Base-by-base conservation (phyloP, 176 grass and related monocot genomes). In the Bonia amplexicaulis region DNA sequence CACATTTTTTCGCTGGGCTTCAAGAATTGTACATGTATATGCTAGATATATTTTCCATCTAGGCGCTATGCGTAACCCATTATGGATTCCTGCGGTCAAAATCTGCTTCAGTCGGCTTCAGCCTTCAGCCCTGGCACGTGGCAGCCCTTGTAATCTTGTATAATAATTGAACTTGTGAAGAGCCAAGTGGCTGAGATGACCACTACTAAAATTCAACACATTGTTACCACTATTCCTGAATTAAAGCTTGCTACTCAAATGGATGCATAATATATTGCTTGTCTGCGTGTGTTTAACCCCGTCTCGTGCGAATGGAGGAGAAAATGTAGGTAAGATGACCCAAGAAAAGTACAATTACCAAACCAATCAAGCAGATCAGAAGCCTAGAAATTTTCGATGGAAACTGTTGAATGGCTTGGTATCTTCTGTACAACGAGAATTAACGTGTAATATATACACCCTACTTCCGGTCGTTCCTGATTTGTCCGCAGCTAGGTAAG, bases 11-110 rank as follows among this genome's bases (percentile, higher is more conserved):
- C 8, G 70, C 19, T 91, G 89, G 89, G 89, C 47, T 80, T 87
- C 85, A 84, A 91, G 89, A 88, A 81, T 80, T 91, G 89, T 87
- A 84, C 84, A 90, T 90, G 89, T 87, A 91, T 80, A 91, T 80
- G 44, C 33, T 84, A 87, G 70, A 76, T 67, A 46, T 59, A 84
- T 84, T 80, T 80, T 80, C 53, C 13, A 71, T 52, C 23, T 54
- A 75, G 75, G 70, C 69, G 73, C 64, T 59, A 59, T 62, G 63
- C 19, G 53, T 75, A 62, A 29, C 19, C 75, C 54, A 10, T 69
- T 84, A 20, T 84, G 60, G 4, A 62, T 79, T 59, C 40, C 26
- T 49, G 17, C 72, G 54, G 37, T 64, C 33, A 12, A 26, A 67
- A 58, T 78, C 17, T 82, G 39, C 12, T 80, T 14, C 29, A 25